A percentile compares a stretch with the other conserved stretches of the same genome.
Evolutionary conservation across 2,329 filamentous ascomycete genomes (phyloP).

Genomic region (Penicillium sp.): DNA sequence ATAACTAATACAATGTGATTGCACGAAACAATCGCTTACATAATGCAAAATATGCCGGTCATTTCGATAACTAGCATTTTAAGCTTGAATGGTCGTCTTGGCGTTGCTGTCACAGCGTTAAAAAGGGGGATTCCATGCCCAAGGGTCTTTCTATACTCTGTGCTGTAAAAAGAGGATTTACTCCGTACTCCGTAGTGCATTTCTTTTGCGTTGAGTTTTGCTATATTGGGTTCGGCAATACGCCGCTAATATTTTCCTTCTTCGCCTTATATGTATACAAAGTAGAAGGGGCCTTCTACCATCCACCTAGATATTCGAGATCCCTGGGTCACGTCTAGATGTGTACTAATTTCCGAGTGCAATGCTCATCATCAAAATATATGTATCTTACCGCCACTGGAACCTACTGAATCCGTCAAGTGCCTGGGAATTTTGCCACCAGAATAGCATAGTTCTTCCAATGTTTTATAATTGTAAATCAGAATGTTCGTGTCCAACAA

Average conservation of each 20-base stretch:
- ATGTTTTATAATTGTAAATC: not conserved
- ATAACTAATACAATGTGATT: not conserved
- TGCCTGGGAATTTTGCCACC: not conserved
- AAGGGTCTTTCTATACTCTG: not conserved
- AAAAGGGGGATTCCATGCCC: not conserved
- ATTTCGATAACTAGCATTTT: slow-evolving; percentile 1
- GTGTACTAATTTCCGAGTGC: not conserved
- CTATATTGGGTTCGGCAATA: not conserved
- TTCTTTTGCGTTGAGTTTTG: not conserved
- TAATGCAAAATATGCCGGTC: not conserved
- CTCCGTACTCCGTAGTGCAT: too few species aligned
- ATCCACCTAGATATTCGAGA: not conserved
- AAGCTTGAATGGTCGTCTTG: slow-evolving; percentile 20
- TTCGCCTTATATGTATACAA: not conserved
- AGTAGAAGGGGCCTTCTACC: not conserved
- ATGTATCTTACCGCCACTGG: not conserved
- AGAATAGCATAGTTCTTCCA: not conserved
- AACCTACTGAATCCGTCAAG: not conserved
- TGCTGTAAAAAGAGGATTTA: not conserved
- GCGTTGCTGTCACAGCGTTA: slow-evolving; percentile 11
- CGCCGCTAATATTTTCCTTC: not conserved
- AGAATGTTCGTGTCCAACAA: not conserved
- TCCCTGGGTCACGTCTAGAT: not conserved
- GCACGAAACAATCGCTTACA: not conserved
- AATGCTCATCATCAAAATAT: not conserved